These are phyloP conservation scores for Suillus fuscotomentosus DNA, from an alignment of 768 basidiomycete genomes.

Conservation along the genomic window DNA sequence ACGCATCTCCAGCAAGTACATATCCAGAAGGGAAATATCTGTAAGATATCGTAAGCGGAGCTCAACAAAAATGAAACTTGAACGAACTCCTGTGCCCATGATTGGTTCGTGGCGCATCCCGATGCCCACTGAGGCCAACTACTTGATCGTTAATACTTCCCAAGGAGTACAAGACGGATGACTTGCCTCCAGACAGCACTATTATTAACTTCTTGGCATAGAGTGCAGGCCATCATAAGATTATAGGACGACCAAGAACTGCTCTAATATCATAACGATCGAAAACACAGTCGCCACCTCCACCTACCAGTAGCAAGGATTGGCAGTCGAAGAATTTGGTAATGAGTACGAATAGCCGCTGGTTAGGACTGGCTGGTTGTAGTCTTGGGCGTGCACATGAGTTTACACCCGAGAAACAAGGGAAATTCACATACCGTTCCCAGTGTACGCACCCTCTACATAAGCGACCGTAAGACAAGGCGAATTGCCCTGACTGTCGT, in stretches of 20 bases:
- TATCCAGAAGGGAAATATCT: slow-evolving; percentile 41
- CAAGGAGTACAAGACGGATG: background rate
- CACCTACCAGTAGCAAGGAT: slow-evolving; percentile 28
- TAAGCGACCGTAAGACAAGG: slow-evolving; percentile 28
- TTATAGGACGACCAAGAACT: slow-evolving; percentile 63
- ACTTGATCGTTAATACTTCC: background rate
- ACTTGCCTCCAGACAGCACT: slow-evolving; percentile 29
- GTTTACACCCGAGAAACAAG: background rate
- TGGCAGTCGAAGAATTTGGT: slow-evolving; percentile 22
- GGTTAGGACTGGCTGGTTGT: slow-evolving; percentile 24
- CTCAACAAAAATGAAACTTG: background rate
- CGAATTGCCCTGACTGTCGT: slow-evolving; percentile 11
- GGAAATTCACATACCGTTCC: slow-evolving; percentile 18
- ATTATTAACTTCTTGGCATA: slow-evolving; percentile 41
- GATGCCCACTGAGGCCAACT: slow-evolving; percentile 23
- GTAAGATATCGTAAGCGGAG: background rate
- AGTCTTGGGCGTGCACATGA: slow-evolving; percentile 9
- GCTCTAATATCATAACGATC: background rate
- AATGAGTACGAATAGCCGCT: slow-evolving; percentile 16
- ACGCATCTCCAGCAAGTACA: slow-evolving; percentile 24
- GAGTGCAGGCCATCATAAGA: slow-evolving; percentile 48
- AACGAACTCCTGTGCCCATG: background rate
- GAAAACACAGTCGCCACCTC: background rate
- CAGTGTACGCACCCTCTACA: slow-evolving; percentile 8
- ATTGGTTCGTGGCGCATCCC: background rate